phyloP scores from a whole-genome alignment of 352 stramenopile species.

The Globisporangium acanthophoron region DNA sequence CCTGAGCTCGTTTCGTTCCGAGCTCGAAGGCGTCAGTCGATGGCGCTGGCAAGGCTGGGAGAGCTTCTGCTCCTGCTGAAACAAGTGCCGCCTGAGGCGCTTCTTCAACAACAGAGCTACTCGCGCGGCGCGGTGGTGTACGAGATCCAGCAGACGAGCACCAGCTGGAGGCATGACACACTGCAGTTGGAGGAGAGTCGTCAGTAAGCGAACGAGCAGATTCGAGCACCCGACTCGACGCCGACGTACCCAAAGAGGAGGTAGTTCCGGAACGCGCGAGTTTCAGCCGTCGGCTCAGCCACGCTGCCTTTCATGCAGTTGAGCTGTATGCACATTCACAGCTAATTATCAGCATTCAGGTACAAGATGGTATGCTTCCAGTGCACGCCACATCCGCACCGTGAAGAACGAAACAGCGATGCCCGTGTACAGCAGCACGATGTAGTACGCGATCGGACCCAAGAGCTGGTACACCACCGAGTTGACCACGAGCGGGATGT shows the following conservation, averaged over 20 bases:
- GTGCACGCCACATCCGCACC: constrained; percentile 32
- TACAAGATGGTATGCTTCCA: not conserved
- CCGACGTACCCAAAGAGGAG: constrained; percentile 71
- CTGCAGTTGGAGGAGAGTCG: constrained; percentile 13
- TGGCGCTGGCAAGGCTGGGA: not conserved
- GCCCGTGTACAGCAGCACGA: constrained; percentile 91
- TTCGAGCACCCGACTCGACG: not conserved
- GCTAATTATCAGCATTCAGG: not conserved
- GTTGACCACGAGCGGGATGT: constrained; percentile 95
- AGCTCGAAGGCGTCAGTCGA: not conserved
- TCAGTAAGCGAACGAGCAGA: not conserved
- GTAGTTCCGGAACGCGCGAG: constrained; percentile 81
- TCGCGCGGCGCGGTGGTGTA: constrained; percentile 73
- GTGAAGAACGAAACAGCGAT: constrained; percentile 93
- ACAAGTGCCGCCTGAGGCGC: not conserved
- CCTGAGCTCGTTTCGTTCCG: not conserved
- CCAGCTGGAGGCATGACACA: constrained; percentile 75
- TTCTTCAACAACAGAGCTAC: constrained; percentile 16
- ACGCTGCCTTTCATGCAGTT: constrained; percentile 88
- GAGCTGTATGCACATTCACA: constrained; percentile 31
- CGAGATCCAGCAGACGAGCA: constrained; percentile 82
- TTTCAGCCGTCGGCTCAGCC: constrained; percentile 63
- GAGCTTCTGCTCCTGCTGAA: constrained; percentile 2
- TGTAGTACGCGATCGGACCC: constrained; percentile 89
- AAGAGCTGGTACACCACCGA: constrained; percentile 85